Evolutionary conservation across 2,329 filamentous ascomycete species (phyloP).

Genomic region (Keithomyces neogunnii): DNA sequence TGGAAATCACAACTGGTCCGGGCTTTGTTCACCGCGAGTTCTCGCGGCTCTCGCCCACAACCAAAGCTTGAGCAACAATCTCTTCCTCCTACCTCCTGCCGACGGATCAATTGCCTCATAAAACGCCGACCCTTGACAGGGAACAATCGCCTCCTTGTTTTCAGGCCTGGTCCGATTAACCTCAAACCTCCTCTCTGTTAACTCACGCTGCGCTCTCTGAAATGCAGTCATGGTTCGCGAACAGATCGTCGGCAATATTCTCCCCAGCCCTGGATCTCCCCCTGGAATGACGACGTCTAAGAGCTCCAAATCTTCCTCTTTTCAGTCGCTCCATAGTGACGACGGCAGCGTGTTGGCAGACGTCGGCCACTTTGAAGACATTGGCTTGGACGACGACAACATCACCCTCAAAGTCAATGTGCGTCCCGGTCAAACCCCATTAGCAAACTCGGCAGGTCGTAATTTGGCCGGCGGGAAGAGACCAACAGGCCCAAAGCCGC

Average conservation of each 20-base stretch:
- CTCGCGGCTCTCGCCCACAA: neutral
- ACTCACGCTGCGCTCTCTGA: conserved; percentile 4
- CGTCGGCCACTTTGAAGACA: conserved; percentile 84
- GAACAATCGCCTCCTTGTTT: too few species aligned
- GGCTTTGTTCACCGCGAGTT: neutral
- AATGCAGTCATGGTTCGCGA: conserved; percentile 28
- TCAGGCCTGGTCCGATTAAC: too few species aligned
- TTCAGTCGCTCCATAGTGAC: conserved; percentile 70
- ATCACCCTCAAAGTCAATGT: conserved; percentile 42
- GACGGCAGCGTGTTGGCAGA: conserved; percentile 64
- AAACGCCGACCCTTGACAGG: too few species aligned
- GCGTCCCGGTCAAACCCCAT: conserved; percentile 19
- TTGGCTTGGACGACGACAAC: conserved; percentile 64
- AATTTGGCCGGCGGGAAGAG: conserved; percentile 22
- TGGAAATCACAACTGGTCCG: neutral
- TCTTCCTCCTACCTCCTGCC: neutral
- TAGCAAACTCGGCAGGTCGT: conserved; percentile 13
- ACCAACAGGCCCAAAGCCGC: conserved; percentile 20
- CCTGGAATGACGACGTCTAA: conserved; percentile 70
- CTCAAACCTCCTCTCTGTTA: neutral
- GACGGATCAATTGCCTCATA: neutral
- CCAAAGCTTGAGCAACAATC: neutral
- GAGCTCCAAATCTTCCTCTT: conserved; percentile 84
- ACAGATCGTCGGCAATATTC: conserved; percentile 17
- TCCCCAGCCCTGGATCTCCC: conserved; percentile 27